Conservation (phyloP, 2,329 filamentous ascomycete species). For the Raffaelea arxii region DNA sequence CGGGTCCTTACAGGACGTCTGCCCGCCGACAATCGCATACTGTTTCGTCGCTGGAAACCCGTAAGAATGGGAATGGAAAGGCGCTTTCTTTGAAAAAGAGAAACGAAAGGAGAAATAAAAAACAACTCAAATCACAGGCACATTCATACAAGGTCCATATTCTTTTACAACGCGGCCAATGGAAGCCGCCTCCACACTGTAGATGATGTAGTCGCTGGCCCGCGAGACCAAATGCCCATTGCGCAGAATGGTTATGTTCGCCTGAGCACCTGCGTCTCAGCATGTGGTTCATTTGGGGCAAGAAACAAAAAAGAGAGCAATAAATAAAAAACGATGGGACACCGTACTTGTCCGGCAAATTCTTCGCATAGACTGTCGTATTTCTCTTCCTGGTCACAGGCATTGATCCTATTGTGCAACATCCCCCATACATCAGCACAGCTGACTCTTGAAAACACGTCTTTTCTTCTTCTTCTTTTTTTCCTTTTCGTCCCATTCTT, state of each 20-base stretch:
- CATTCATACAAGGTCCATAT: slow-evolving; percentile 79
- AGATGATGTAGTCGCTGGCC: slow-evolving; percentile 96
- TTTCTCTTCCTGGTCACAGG: slow-evolving; percentile 86
- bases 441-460: too few species aligned
- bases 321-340: not conserved
- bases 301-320: slow-evolving; percentile 15
- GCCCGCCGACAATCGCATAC: slow-evolving; percentile 89
- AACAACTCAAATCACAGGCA: not conserved
- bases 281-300: slow-evolving; percentile 21
- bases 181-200: slow-evolving; percentile 89
- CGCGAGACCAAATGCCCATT: slow-evolving; percentile 95
- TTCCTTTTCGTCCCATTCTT: not conserved
- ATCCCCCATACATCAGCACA: too few species aligned
- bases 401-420: slow-evolving; percentile 81
- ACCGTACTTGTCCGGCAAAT: slow-evolving; percentile 75
- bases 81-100: not conserved
- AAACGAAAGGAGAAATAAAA: not conserved
- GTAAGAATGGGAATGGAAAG: slow-evolving; percentile 11
- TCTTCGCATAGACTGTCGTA: slow-evolving; percentile 72
- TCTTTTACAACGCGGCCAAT: slow-evolving; percentile 80
- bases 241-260: slow-evolving; percentile 74
- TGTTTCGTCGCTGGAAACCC: slow-evolving; percentile 69
- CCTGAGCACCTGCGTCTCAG: slow-evolving; percentile 52
- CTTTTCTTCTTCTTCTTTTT: too few species aligned
- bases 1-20: slow-evolving; percentile 96